Evolutionary conservation across 2,329 filamentous ascomycete species (phyloP).

Genomic region (Hypoxylon rubiginosum): DNA sequence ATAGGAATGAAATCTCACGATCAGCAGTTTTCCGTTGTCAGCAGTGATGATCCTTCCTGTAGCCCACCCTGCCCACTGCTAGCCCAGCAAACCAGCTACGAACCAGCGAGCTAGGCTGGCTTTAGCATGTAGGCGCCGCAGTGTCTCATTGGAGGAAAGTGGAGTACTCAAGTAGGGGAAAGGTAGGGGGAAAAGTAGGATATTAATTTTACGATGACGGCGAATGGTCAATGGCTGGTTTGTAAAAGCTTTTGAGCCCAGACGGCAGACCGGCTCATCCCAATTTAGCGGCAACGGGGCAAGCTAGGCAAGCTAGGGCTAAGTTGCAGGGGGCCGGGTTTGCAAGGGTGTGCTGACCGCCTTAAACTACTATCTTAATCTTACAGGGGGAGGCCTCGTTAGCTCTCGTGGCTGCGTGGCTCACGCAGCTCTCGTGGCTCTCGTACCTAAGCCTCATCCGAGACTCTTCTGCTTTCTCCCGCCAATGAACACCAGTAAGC

Average conservation of each 20-base stretch:
- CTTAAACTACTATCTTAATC: background rate
- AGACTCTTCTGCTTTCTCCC: background rate
- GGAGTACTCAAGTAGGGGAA: background rate
- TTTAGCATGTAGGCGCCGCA: conserved; percentile 22
- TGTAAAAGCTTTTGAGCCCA: background rate
- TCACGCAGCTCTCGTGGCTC: background rate
- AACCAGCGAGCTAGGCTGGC: conserved; percentile 10
- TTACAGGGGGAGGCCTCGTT: conserved; percentile 25
- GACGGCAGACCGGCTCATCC: conserved; percentile 18
- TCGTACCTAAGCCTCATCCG: background rate
- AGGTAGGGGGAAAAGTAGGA: background rate
- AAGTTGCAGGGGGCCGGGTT: background rate
- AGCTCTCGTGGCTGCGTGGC: background rate
- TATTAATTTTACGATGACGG: conserved; percentile 19
- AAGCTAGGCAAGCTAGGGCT: background rate
- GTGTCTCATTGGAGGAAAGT: conserved; percentile 25
- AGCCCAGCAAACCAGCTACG: conserved; percentile 13
- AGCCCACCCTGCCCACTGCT: conserved; percentile 8
- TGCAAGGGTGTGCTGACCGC: conserved; percentile 18
- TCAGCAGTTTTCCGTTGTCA: conserved; percentile 40
- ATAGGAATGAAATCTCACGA: conserved; percentile 34
- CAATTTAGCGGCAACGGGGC: conserved; percentile 31
- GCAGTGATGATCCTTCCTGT: conserved; percentile 31
- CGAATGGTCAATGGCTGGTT: conserved; percentile 16
- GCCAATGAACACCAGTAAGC: background rate